phyloP scores from a whole-genome alignment of 805 yeast genomes.

The Wickerhamomyces alni region DNA sequence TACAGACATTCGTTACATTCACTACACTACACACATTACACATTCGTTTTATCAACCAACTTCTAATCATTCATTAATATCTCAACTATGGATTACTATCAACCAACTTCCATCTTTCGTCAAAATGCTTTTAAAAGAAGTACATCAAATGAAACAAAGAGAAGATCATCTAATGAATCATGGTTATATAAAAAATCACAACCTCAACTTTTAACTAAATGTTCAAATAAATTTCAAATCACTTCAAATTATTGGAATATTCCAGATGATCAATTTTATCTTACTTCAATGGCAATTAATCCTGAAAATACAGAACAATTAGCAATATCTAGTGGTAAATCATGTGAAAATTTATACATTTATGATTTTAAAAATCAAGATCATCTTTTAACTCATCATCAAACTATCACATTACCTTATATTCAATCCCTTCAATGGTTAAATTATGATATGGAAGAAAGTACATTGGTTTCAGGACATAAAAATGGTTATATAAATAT shows the following conservation, averaged over 20 bases:
- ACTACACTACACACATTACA: no score
- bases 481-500: slow-evolving; percentile 69
- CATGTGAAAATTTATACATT: slow-evolving; percentile 41
- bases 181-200: slow-evolving; percentile 20
- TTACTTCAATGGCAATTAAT: slow-evolving; percentile 38
- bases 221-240: slow-evolving; percentile 29
- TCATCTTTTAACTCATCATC: slow-evolving; percentile 46
- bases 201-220: slow-evolving; percentile 27
- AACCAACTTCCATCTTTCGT: slow-evolving; percentile 21
- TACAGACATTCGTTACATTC: no score
- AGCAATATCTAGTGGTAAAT: slow-evolving; percentile 47
- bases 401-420: slow-evolving; percentile 53
- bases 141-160: slow-evolving; percentile 8
- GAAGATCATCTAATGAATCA: slow-evolving; percentile 13
- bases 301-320: slow-evolving; percentile 26
- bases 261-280: slow-evolving; percentile 30
- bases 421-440: slow-evolving; percentile 51
- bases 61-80: no score
- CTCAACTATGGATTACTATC: slow-evolving; percentile 16
- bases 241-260: slow-evolving; percentile 24
- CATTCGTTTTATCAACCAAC: no score
- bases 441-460: slow-evolving; percentile 29
- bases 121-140: slow-evolving; percentile 21
- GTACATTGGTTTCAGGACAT: slow-evolving; percentile 64
- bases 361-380: slow-evolving; percentile 38